phyloP scores from a whole-genome alignment of 1,284 basidiomycete genomes.

The Cystobasidium sp. region DNA sequence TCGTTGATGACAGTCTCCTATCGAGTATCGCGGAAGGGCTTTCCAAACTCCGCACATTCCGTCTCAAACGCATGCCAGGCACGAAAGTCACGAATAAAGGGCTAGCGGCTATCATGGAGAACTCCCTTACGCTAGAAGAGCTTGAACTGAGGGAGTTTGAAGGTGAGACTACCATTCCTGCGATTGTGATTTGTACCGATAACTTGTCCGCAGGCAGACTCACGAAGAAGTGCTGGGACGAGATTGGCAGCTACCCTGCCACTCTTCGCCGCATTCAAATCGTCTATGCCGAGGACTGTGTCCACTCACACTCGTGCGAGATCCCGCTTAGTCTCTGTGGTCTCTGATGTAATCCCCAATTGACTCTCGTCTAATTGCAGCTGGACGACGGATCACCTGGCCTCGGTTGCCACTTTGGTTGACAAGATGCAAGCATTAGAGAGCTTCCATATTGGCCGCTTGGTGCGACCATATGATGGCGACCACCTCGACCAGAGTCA shows the following conservation, averaged over 20 bases:
- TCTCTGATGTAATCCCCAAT: not conserved
- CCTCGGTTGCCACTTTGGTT: slow-evolving; percentile 9
- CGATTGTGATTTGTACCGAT: too few species aligned
- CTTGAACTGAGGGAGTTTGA: slow-evolving; percentile 34
- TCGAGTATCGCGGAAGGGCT: slow-evolving; percentile 3
- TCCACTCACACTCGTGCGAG: slow-evolving; percentile 9
- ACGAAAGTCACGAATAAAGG: slow-evolving; percentile 40
- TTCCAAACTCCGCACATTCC: not conserved
- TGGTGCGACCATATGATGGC: not conserved
- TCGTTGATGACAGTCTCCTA: slow-evolving; percentile 32
- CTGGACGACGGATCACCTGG: slow-evolving; percentile 37
- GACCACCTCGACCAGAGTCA: not conserved
- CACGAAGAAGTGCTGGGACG: slow-evolving; percentile 38
- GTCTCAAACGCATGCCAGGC: slow-evolving; percentile 33
- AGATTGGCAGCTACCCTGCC: slow-evolving; percentile 11
- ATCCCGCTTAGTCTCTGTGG: not conserved
- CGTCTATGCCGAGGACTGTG: slow-evolving; percentile 13
- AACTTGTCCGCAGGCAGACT: slow-evolving; percentile 13
- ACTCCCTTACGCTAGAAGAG: not conserved
- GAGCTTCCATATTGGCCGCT: slow-evolving; percentile 8
- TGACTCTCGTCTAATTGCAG: not conserved
- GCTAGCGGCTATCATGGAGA: slow-evolving; percentile 27
- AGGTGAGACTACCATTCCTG: slow-evolving; percentile 4
- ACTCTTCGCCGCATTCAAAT: slow-evolving; percentile 2
- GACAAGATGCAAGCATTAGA: not conserved